Evolutionary conservation across 768 basidiomycete genomes (phyloP), one percentile per base, ranked within the genome.

Genomic region (Boletus rufocinnamomeus): DNA sequence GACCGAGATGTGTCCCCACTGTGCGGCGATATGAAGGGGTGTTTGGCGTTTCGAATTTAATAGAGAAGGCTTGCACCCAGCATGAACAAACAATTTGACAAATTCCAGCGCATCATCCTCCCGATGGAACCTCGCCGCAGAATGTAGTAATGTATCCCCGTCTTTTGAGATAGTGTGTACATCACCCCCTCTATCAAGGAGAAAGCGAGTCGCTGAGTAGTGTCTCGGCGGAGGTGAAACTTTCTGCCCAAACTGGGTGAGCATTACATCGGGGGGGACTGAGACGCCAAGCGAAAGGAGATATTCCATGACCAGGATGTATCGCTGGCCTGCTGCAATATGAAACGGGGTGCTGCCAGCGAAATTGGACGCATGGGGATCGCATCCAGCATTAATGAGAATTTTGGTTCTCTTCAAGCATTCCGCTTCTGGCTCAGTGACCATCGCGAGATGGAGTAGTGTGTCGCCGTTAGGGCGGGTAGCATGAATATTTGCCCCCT

Each of bases 371-470:
- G 19, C 25, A n/a, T 35, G 37, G 4, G 50, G 27, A 8, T 52
- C n/a, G n/a, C 50, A 40, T 21, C 50, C 50, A 10, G 37, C 11
- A 35, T 35, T 14, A 13, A 35, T 14, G 34, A 35, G 34, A 4
- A 9, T 17, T 40, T 38, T 13, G 7, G 5, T 14, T 40, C 6
- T 14, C 11, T 40, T 40, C 27, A 40, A 28, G 6, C 50, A 27
- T 13, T 50, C 50, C 1, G 4, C 1, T 9, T 40, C 50, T n/a
- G 11, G 0, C 7, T 0, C 10, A 2, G 0, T n/a, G 1, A 3
- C 4, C 48, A 49, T 28, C 3, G 50, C n/a, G 27, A 40, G 19
- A 21, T 52, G 50, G 11, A 52, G 25, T 6, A n/a, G 17, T 0
- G 50, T 52, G 19, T 52, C n/a, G 4, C 37, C 50, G 21, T 40